Evolutionary conservation across 1,139 yeast genomes (phyloP).

Genomic region (Blastobotrys serpentis): DNA sequence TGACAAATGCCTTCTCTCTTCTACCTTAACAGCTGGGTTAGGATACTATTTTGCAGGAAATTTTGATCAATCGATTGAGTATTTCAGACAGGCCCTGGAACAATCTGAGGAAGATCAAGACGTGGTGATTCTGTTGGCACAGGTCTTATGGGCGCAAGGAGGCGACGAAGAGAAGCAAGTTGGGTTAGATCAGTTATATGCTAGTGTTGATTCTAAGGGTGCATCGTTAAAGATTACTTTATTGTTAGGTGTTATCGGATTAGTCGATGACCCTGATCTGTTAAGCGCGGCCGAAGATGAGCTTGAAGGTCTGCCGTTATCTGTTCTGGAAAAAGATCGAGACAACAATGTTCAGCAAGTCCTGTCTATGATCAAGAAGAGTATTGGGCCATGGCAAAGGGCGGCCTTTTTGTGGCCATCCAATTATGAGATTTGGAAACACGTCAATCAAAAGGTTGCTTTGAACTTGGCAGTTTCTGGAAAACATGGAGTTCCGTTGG

Average conservation of each 20-base stretch:
- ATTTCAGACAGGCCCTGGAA: slow-evolving; percentile 61
- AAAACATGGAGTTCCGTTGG: slow-evolving; percentile 48
- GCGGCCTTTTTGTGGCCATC: slow-evolving; percentile 73
- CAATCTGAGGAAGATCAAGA: slow-evolving; percentile 55
- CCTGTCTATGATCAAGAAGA: slow-evolving; percentile 43
- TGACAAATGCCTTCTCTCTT: slow-evolving; percentile 48
- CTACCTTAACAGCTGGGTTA: slow-evolving; percentile 68
- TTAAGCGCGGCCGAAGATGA: slow-evolving; percentile 67
- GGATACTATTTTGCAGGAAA: slow-evolving; percentile 60
- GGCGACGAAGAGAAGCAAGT: slow-evolving; percentile 66
- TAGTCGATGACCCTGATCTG: slow-evolving; percentile 58
- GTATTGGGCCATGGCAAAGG: slow-evolving; percentile 56
- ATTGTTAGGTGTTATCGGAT: slow-evolving; percentile 76
- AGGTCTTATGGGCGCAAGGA: slow-evolving; percentile 72
- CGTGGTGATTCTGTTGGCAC: slow-evolving; percentile 71
- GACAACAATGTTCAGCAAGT: slow-evolving; percentile 47
- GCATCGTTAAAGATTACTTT: slow-evolving; percentile 60
- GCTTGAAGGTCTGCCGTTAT: slow-evolving; percentile 51
- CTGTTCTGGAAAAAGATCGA: slow-evolving; percentile 50
- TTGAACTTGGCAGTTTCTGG: slow-evolving; percentile 47
- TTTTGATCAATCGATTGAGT: slow-evolving; percentile 63
- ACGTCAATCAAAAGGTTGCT: slow-evolving; percentile 54
- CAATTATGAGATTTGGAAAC: slow-evolving; percentile 65
- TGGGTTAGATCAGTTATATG: slow-evolving; percentile 54
- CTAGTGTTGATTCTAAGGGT: slow-evolving; percentile 62